Percentiles rank a stretch among this genome's conserved stretches.
These are phyloP conservation scores for Aspergillus sp. DNA, from an alignment of 2,329 filamentous ascomycete genomes.

Conservation along the genomic window DNA sequence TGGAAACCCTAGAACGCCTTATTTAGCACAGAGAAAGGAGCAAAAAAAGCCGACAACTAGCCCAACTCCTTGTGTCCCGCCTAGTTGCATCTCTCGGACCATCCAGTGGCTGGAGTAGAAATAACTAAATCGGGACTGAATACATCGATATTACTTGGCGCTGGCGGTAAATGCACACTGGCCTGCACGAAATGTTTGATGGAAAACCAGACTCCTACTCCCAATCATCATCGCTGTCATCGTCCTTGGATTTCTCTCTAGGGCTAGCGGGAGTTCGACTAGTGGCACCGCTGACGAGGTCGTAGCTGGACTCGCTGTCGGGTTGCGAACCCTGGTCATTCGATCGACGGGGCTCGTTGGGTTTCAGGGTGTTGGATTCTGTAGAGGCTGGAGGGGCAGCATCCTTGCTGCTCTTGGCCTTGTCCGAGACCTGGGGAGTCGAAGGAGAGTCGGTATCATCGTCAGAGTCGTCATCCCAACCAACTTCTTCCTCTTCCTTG, in stretches of 20 bases:
- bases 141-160: not conserved
- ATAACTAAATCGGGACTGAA: not conserved
- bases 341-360: slow-evolving; percentile 66
- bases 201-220: slow-evolving; percentile 51
- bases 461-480: slow-evolving; percentile 72
- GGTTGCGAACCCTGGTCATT: slow-evolving; percentile 88
- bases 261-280: slow-evolving; percentile 74
- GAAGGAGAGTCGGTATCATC: slow-evolving; percentile 46
- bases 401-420: slow-evolving; percentile 26
- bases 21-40: not conserved
- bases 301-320: slow-evolving; percentile 94
- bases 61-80: slow-evolving; percentile 16
- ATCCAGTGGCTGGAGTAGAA: slow-evolving; percentile 17
- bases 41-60: not conserved
- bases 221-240: slow-evolving; percentile 74
- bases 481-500: slow-evolving; percentile 70
- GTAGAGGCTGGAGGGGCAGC: slow-evolving; percentile 32
- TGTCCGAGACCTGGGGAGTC: slow-evolving; percentile 44
- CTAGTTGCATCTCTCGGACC: slow-evolving; percentile 10
- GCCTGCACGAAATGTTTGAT: not conserved
- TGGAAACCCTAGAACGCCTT: not conserved
- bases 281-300: slow-evolving; percentile 78
- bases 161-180: not conserved
- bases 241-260: slow-evolving; percentile 50
- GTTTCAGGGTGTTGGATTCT: slow-evolving; percentile 55